These are phyloP conservation scores for Geotrichum klebahnii DNA, from an alignment of 1,139 yeast species.

Conservation along the genomic window DNA sequence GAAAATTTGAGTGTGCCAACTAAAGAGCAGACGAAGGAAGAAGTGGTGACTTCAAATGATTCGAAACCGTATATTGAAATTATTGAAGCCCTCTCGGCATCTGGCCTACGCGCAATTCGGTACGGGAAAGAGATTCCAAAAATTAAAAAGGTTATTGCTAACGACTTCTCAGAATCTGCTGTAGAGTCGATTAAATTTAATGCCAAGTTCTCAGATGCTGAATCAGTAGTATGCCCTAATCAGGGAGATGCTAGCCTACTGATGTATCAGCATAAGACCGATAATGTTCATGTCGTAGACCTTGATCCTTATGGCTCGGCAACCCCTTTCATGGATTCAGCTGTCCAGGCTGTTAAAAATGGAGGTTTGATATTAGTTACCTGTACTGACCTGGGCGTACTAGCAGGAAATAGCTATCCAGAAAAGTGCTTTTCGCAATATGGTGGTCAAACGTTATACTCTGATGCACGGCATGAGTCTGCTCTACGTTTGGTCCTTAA, in stretches of 20 bases:
- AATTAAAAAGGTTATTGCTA: constrained; percentile 71
- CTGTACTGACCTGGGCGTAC: constrained; percentile 91
- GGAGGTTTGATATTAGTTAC: constrained; percentile 85
- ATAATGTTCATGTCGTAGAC: constrained; percentile 70
- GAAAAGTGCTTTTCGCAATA: constrained; percentile 92
- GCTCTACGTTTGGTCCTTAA: constrained; percentile 81
- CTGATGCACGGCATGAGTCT: constrained; percentile 87
- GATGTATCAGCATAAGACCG: constrained; percentile 55
- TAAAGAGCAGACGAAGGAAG: constrained; percentile 14
- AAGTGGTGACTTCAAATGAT: constrained; percentile 16
- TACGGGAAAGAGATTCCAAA: constrained; percentile 86
- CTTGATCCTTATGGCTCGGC: constrained; percentile 98
- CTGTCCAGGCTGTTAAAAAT: constrained; percentile 72
- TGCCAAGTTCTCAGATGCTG: constrained; percentile 59
- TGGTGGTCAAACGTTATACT: constrained; percentile 83
- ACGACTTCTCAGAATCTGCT: constrained; percentile 81
- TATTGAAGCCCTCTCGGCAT: constrained; percentile 88
- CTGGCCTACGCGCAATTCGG: constrained; percentile 89
- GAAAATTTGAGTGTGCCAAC: constrained; percentile 12
- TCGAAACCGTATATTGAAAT: constrained; percentile 54
- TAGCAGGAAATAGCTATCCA: constrained; percentile 94
- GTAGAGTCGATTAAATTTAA: constrained; percentile 76
- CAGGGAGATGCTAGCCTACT: constrained; percentile 83
- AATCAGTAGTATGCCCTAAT: constrained; percentile 55
- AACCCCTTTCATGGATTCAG: constrained; percentile 88